Evolutionary conservation across 306 rosid genomes (phyloP).

Genomic region (Vicia villosa): DNA sequence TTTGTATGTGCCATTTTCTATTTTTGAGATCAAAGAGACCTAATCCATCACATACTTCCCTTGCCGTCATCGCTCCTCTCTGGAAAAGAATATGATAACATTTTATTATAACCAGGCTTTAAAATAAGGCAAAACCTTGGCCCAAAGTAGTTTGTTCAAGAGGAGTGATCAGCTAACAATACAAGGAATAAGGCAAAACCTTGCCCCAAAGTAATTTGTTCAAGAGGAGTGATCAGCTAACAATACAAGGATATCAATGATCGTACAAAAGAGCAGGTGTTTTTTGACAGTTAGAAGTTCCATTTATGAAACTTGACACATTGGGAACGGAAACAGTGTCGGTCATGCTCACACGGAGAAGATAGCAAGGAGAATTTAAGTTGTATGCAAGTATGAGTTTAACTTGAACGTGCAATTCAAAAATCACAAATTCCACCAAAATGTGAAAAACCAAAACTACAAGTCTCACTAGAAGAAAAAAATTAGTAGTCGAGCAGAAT

Average conservation of each 20-base stretch:
- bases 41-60: slow-evolving; percentile 95
- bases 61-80: slow-evolving; percentile 96
- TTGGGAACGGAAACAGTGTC: background rate
- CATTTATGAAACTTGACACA: slow-evolving; percentile 11
- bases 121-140: slow-evolving; percentile 14
- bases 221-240: slow-evolving; percentile 27
- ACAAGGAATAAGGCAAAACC: slow-evolving; percentile 11
- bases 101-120: slow-evolving; percentile 8
- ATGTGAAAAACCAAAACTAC: slow-evolving; percentile 21
- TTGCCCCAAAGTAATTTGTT: slow-evolving; percentile 7
- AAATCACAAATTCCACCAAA: background rate
- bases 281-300: slow-evolving; percentile 4
- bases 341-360: background rate
- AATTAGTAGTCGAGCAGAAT: background rate
- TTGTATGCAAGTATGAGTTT: background rate
- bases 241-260: slow-evolving; percentile 19
- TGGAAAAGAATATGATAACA: slow-evolving; percentile 36
- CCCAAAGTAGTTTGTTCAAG: slow-evolving; percentile 13
- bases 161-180: slow-evolving; percentile 23
- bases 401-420: slow-evolving; percentile 6
- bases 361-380: background rate
- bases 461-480: background rate
- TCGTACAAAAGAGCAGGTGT: background rate
- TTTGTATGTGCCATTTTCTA: slow-evolving; percentile 99
- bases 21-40: slow-evolving; percentile 94